A percentile compares a stretch with the other conserved stretches of the same genome.
These are phyloP conservation scores for Irpex sp. DNA, from an alignment of 1,284 basidiomycete species.

Conservation along the genomic window DNA sequence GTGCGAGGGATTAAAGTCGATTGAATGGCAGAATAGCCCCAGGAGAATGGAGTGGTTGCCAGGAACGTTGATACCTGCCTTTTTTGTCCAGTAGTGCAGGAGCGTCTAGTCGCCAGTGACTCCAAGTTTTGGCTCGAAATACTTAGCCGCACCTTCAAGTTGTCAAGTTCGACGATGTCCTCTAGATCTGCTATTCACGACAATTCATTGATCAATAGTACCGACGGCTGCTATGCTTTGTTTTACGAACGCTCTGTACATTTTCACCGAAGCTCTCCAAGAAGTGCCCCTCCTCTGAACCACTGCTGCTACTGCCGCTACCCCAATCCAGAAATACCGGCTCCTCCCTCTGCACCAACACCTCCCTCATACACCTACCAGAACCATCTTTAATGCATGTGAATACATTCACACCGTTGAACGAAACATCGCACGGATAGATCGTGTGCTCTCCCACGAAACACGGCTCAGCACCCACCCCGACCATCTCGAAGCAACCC, in stretches of 20 bases:
- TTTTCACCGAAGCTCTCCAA: neutral
- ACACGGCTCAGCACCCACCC: neutral
- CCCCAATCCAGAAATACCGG: neutral
- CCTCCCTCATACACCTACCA: neutral
- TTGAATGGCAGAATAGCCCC: too few relatives aligned
- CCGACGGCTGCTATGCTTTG: neutral
- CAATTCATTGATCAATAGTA: neutral
- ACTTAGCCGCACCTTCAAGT: too few relatives aligned
- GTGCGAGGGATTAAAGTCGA: too few relatives aligned
- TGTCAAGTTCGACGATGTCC: too few relatives aligned
- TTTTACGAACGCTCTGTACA: neutral
- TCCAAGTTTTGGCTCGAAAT: too few relatives aligned
- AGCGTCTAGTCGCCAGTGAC: too few relatives aligned
- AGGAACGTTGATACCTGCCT: too few relatives aligned
- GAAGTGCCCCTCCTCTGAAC: neutral
- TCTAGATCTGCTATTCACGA: too few relatives aligned
- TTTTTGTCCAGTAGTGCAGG: too few relatives aligned
- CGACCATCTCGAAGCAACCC: neutral
- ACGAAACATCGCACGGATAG: neutral
- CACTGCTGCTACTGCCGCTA: neutral
- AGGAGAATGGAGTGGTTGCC: too few relatives aligned
- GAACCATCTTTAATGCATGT: neutral
- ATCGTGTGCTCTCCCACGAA: neutral
- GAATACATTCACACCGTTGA: neutral
- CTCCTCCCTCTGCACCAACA: neutral